Conservation (phyloP, 441 rosid genomes). For the Syzygium syzygioides region DNA sequence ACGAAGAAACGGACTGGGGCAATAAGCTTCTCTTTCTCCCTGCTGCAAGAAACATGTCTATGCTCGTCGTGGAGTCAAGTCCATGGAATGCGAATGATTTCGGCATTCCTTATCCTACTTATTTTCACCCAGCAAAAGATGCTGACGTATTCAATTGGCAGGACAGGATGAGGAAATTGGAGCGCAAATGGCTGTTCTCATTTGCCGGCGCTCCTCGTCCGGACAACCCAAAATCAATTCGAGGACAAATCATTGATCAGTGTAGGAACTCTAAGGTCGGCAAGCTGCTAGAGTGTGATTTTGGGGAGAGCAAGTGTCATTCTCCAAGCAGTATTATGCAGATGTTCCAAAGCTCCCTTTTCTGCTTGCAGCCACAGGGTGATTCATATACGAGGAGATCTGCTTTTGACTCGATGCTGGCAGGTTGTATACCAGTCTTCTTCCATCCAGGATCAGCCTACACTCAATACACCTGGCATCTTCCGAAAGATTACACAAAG, state of each 20-base stretch:
- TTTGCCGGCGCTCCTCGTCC: slow-evolving; percentile 98
- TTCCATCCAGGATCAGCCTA: slow-evolving; percentile 5
- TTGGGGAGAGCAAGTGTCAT: slow-evolving; percentile 98
- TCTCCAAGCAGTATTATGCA: slow-evolving; percentile 38
- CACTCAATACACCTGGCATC: slow-evolving; percentile 4
- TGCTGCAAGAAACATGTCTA: slow-evolving; percentile 91
- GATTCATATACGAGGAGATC: slow-evolving; percentile 6
- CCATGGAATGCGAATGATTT: slow-evolving; percentile 98
- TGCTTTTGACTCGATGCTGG: slow-evolving; percentile 3
- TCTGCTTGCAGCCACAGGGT: slow-evolving; percentile 5
- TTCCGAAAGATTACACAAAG: not conserved
- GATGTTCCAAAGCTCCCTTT: slow-evolving; percentile 6
- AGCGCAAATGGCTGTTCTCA: slow-evolving; percentile 93
- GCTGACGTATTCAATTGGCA: slow-evolving; percentile 86
- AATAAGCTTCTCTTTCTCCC: slow-evolving; percentile 91
- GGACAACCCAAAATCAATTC: slow-evolving; percentile 68
- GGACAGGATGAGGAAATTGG: slow-evolving; percentile 81
- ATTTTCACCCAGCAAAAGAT: slow-evolving; percentile 94
- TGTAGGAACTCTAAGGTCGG: slow-evolving; percentile 56
- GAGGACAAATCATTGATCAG: slow-evolving; percentile 88
- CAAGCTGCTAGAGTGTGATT: slow-evolving; percentile 87
- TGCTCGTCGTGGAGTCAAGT: slow-evolving; percentile 98
- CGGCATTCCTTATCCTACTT: slow-evolving; percentile 92
- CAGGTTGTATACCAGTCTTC: not conserved
- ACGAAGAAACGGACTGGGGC: slow-evolving; percentile 83